Percentiles rank a stretch among this genome's conserved stretches.
These are phyloP conservation scores for Cochlearia excelsa DNA, from an alignment of 345 rosid species.

Conservation along the genomic window DNA sequence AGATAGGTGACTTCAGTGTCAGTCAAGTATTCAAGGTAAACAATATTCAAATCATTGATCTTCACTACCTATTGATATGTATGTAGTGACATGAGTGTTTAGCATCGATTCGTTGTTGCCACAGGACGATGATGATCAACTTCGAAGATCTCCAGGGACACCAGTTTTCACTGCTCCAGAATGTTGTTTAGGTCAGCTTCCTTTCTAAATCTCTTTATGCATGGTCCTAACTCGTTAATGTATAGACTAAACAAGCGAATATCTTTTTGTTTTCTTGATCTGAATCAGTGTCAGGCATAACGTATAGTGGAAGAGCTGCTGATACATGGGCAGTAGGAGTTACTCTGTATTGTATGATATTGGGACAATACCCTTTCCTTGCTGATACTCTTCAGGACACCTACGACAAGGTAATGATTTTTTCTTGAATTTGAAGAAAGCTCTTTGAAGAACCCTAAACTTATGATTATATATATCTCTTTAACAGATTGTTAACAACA, in stretches of 20 bases:
- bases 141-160: constrained; percentile 97
- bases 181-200: constrained; percentile 77
- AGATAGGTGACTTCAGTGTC: constrained; percentile 96
- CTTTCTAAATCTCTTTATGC: neutral
- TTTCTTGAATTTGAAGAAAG: neutral
- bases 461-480: neutral
- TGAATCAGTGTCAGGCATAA: constrained; percentile 56
- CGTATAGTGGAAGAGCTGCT: constrained; percentile 84
- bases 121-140: constrained; percentile 93
- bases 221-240: constrained; percentile 23
- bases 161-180: constrained; percentile 99
- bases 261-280: constrained; percentile 8
- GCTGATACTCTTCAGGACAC: constrained; percentile 96
- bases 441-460: neutral
- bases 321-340: constrained; percentile 99
- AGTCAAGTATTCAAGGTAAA: constrained; percentile 98
- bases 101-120: constrained; percentile 4
- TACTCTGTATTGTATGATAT: constrained; percentile 81
- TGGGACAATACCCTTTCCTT: constrained; percentile 86
- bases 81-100: constrained; percentile 11
- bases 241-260: constrained; percentile 1
- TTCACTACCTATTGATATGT: neutral
- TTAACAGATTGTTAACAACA: constrained; percentile 74
- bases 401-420: constrained; percentile 90
- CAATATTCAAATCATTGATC: no score